Evolutionary conservation across 176 grass and related monocot species (phyloP), one percentile per base, ranked within the genome.

Genomic region (Themeda triandra): DNA sequence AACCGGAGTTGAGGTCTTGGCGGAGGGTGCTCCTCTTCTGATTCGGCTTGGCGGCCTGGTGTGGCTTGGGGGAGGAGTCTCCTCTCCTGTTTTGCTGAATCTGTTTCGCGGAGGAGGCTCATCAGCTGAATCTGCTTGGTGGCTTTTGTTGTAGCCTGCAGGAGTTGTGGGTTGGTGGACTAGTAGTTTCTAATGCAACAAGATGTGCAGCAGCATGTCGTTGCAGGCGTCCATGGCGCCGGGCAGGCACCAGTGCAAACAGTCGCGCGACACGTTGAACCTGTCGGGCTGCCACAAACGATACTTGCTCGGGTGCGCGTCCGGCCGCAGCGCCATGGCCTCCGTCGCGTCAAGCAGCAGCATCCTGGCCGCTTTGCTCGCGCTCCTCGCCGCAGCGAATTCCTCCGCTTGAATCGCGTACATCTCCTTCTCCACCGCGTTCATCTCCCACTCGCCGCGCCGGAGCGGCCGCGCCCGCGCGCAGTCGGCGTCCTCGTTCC

Each of bases 181-280:
- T n/a, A n/a, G n/a, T n/a, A n/a, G 23, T 28, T 72, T 72, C 74
- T 63, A 84, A 73, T 33, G 71, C 54, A 72, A 1, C 35, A 87
- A 53, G 79, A 93, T 59, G 15, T 93, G 85, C 4, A 88, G 73
- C 48, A 93, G 63, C 77, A 93, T 85, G 54, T 90, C 88, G 21
- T 93, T 93, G 81, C 91, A 93, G 1, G 56, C 19, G 51, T 93
- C 91, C 79, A 93, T 86, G 30, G 88, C 77, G 19, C 91, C 91
- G 6, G 91, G 91, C 48, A 90, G 21, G 73, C 91, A 93, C 91
- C 91, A 93, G 72, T 93, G 91, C 30, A 93, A 44, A 10, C 91
- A 93, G 33, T 93, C 91, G 0, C 87, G 82, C 8, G 66, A 37
- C 68, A 92, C 49, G 0, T 33, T 76, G 10, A 86, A 81, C 39